phyloP scores from a whole-genome alignment of 1,284 basidiomycete genomes.

The Naganishia cerealis region DNA sequence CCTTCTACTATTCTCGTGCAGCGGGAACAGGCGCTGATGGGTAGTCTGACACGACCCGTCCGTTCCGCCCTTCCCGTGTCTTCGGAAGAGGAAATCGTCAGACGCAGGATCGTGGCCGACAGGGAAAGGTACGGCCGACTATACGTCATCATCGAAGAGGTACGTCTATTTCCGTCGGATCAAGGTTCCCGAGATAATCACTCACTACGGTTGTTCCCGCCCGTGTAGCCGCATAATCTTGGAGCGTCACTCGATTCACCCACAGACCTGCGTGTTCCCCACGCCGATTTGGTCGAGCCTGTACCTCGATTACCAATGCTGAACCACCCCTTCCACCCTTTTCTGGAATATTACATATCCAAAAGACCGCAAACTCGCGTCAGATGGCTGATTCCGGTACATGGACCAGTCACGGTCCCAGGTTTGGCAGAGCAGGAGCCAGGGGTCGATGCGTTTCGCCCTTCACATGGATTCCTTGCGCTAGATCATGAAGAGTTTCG shows the following conservation, averaged over 20 bases:
- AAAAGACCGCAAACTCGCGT: conserved; percentile 36
- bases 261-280: not conserved
- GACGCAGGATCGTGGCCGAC: conserved; percentile 4
- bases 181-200: not conserved
- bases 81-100: not conserved
- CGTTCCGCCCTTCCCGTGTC: not conserved
- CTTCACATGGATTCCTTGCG: not conserved
- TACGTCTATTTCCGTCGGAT: not conserved
- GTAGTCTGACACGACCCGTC: not conserved
- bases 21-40: not conserved
- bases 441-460: not conserved
- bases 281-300: conserved; percentile 5
- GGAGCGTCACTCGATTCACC: not conserved
- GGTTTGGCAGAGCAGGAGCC: conserved; percentile 29
- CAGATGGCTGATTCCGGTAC: conserved; percentile 47
- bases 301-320: conserved; percentile 4
- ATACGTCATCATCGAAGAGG: conserved; percentile 11
- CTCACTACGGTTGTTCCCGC: not conserved
- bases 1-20: conserved; percentile 3
- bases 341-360: conserved; percentile 36
- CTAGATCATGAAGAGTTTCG: conserved; percentile 4
- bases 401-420: conserved; percentile 44
- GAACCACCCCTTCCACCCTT: conserved; percentile 43
- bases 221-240: not conserved
- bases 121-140: not conserved